Conservation (phyloP, 75 land plant species). For the Pseudotsuga menziesii region DNA sequence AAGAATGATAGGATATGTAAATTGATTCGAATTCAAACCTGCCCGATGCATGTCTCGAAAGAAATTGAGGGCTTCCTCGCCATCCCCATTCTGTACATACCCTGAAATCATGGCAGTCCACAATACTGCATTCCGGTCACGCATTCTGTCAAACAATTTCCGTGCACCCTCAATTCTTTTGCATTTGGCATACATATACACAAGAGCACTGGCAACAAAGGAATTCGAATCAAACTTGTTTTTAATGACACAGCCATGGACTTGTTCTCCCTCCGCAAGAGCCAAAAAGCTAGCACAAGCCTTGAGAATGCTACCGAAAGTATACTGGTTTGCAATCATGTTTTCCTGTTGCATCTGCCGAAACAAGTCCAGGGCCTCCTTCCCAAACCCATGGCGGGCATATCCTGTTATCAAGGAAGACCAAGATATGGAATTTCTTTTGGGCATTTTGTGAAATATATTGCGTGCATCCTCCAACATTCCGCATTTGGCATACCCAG, state of each 20-base stretch:
- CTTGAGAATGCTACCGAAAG: conserved; percentile 35
- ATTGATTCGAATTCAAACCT: conserved; percentile 34
- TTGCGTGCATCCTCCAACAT: conserved; percentile 23
- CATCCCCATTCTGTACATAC: conserved; percentile 40
- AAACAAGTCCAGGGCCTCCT: conserved; percentile 29
- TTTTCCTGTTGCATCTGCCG: conserved; percentile 39
- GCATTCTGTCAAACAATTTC: conserved; percentile 23
- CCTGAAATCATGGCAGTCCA: conserved; percentile 53
- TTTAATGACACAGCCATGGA: conserved; percentile 29
- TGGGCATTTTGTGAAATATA: conserved; percentile 25
- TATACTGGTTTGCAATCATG: conserved; percentile 24
- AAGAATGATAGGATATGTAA: conserved; percentile 35
- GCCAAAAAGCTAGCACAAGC: conserved; percentile 19
- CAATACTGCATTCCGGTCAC: conserved; percentile 28
- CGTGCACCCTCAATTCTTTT: conserved; percentile 24
- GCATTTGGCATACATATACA: conserved; percentile 56
- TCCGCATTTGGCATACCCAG: conserved; percentile 36
- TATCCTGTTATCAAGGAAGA: conserved; percentile 42
- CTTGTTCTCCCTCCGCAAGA: conserved; percentile 29
- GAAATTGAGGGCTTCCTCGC: conserved; percentile 21
- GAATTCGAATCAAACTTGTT: conserved; percentile 11
- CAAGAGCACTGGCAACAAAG: conserved; percentile 46
- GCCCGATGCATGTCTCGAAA: conserved; percentile 22
- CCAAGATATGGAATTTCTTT: conserved; percentile 24
- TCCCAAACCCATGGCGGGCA: conserved; percentile 17